Evolutionary conservation across 148 eudicot genomes (phyloP), one percentile per base, ranked within the genome.

Genomic region (Vaccinium vitisidaea): DNA sequence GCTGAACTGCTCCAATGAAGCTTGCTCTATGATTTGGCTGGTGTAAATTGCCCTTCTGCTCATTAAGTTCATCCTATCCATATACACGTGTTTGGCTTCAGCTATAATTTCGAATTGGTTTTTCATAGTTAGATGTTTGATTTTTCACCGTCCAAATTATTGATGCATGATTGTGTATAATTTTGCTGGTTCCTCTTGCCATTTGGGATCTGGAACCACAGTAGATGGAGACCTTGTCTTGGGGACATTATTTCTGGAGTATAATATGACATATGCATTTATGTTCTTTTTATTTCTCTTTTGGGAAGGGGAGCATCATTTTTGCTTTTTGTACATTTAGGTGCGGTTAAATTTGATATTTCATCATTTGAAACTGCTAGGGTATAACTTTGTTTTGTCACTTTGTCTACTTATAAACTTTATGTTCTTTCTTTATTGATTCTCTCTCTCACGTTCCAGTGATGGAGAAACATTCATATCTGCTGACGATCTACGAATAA

Each of bases 381-480:
- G 32, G 32, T 80, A 46, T 43, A 61, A 80, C 53, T 80, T 46
- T 36, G 27, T 65, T 56, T 48, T 58, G 61, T 1, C 16, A 18
- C 30, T 18, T 11, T 55, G 67, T 56, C 14, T 11, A 27, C 12
- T 36, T 27, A 11, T 43, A 30, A 19, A 25, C 25, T 56, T 59
- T 36, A 81, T 63, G n/a, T 58, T 76, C 89, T 81, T 12, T 74
- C 79, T 80, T 11, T 52, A 36, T 19, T 63, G 15, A 54, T 79
- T 74, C 49, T 63, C 77, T 50, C 56, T 14, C 46, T 75, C 70
- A 27, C 80, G 58, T 23, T 84, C 21, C 84, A 94, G 98, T 89
- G 98, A 94, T 87, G 95, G 98, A 48, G 98, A 94, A 89, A 94
- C 98, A 71, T 94, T 94, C 87, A 94, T 94, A 82, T 94, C 98